Percentiles rank a stretch among this genome's conserved stretches.
Evolutionary conservation across 202 grass and related monocot genomes (phyloP).

Genomic region (Hordeum pubiflorum): DNA sequence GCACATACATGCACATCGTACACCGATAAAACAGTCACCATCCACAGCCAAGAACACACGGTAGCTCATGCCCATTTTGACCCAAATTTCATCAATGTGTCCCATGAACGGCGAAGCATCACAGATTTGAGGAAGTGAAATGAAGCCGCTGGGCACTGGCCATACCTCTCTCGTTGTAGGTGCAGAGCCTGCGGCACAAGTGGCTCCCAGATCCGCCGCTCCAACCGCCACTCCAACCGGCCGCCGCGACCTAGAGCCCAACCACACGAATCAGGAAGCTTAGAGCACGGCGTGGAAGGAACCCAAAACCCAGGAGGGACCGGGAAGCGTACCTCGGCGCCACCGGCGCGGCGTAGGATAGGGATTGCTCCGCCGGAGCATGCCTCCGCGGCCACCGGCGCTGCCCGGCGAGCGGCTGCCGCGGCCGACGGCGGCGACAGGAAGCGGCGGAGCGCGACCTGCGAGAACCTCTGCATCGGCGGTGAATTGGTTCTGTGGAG

Average conservation of each 20-base stretch:
- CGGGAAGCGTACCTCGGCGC: background rate
- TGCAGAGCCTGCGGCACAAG: conserved; percentile 37
- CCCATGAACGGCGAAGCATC: background rate
- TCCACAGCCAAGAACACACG: background rate
- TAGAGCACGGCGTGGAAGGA: conserved; percentile 1
- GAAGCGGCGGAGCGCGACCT: conserved; percentile 35
- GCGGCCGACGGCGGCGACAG: conserved; percentile 12
- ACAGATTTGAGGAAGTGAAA: conserved; percentile 1
- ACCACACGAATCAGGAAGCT: conserved; percentile 17
- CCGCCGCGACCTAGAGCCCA: conserved; percentile 17
- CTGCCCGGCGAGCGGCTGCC: background rate
- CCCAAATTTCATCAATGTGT: background rate
- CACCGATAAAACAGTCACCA: background rate
- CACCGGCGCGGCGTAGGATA: background rate
- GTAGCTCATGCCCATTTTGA: background rate
- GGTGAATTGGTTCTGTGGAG: background rate
- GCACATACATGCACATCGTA: background rate
- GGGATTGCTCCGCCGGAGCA: background rate
- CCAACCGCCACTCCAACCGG: conserved; percentile 22
- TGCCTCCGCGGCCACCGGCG: background rate
- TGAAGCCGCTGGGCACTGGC: background rate
- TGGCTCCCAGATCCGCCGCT: background rate
- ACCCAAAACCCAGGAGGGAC: background rate
- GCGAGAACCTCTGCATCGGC: conserved; percentile 34
- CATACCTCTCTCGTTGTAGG: conserved; percentile 49